phyloP scores from a whole-genome alignment of 495 filamentous ascomycete genomes.

The Hypomontagnella submonticulosa region DNA sequence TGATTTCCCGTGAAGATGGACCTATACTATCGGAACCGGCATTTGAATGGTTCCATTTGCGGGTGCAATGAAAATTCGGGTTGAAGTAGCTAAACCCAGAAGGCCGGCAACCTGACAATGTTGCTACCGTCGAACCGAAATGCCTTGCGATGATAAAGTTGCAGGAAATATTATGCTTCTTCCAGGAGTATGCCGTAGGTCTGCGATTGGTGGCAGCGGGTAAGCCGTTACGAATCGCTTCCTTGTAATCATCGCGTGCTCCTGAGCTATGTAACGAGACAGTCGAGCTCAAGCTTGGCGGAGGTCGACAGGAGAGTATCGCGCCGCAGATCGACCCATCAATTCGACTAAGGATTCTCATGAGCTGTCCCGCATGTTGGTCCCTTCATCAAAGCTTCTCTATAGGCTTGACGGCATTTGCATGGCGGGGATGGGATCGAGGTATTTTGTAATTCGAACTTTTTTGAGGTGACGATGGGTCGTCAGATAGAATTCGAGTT shows the following conservation, averaged over 20 bases:
- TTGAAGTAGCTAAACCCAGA: constrained; percentile 28
- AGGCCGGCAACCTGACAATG: constrained; percentile 19
- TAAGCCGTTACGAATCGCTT: constrained; percentile 13
- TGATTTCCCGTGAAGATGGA: constrained; percentile 4
- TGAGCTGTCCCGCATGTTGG: constrained; percentile 63
- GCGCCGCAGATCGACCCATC: constrained; percentile 64
- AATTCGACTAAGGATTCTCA: constrained; percentile 64
- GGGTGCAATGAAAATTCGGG: constrained; percentile 8
- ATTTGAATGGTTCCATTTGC: constrained; percentile 39
- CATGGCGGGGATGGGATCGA: constrained; percentile 18
- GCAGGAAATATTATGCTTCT: constrained; percentile 12
- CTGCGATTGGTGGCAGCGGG: constrained; percentile 8
- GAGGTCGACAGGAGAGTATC: constrained; percentile 55
- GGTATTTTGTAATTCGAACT: constrained; percentile 21
- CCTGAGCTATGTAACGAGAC: constrained; percentile 21
- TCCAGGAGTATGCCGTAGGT: constrained; percentile 10
- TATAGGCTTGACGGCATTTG: constrained; percentile 37
- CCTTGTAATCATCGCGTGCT: constrained; percentile 21
- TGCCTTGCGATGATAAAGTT: constrained; percentile 10
- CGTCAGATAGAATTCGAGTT: constrained; percentile 9
- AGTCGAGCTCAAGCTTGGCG: constrained; percentile 45
- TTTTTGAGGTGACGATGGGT: constrained; percentile 17
- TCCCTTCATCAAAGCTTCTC: constrained; percentile 54
- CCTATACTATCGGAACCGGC: constrained; percentile 1
- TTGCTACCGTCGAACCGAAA: constrained; percentile 37